Base-by-base conservation (phyloP, 768 basidiomycete genomes). In the Hebeloma cylindrosporum region DNA sequence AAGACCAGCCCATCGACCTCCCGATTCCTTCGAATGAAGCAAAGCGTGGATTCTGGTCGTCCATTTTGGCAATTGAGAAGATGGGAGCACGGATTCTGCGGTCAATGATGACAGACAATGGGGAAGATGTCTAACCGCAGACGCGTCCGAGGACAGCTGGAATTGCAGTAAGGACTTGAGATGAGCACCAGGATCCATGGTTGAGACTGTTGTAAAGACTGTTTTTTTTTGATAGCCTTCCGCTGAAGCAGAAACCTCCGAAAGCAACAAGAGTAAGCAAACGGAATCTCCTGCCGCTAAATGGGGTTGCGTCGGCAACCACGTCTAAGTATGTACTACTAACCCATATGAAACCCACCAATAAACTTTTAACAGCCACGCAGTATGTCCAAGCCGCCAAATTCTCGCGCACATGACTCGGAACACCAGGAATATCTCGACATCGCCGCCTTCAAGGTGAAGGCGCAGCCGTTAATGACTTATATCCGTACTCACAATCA, bases 1-100 rank as follows among this genome's bases (percentile, higher is more conserved):
- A 25, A 91, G 69, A 7, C 87, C 90, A 16, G 85, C 82, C 90
- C 90, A 93, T 45, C 85, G 78, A 40, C 79, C 80, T 30, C 78
- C 83, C n/a, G 81, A 59, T 54, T 88, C 80, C 66, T 86, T 89
- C 13, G 90, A 83, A 57, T 85, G 83, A 37, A 92, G 69, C 40
- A 92, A 68, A 2, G 88, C 80, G 52, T 79, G 80, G 49, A 91
- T 69, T 45, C 89, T 76, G n/a, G 77, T 71, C 9, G 73, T 70
- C 88, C 88, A 93, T 74, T 88, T 89, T 43, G 79, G 67, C 7
- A 81, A 68, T 59, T 90, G 83, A 2, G 81, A 54, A 3, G 87
- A 88, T 0, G 85, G 78, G 2, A 57, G 39, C 36, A 92, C 77
- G 49, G 62, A 69, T 43, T 80, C 70, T 1, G 69, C 50, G 4